Evolutionary conservation across 768 basidiomycete genomes (phyloP).

Genomic region (Podaxis sp.): DNA sequence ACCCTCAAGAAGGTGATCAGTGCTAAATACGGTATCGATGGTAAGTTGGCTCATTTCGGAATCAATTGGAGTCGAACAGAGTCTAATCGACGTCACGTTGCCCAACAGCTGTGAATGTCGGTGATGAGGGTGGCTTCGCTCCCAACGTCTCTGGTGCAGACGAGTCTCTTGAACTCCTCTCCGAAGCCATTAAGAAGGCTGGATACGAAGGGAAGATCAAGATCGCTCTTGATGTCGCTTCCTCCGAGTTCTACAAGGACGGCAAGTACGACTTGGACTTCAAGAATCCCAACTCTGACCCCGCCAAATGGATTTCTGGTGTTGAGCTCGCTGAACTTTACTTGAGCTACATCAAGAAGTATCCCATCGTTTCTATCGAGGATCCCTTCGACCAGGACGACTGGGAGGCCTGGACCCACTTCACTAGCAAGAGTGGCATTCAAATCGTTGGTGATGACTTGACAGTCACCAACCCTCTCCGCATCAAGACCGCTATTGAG

Average conservation of each 20-base stretch:
- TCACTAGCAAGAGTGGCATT: conserved; percentile 75
- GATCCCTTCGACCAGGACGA: conserved; percentile 99
- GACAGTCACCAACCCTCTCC: conserved; percentile 95
- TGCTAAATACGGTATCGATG: conserved; percentile 98
- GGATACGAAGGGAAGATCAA: conserved; percentile 99
- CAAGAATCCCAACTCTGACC: conserved; percentile 99
- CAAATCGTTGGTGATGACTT: conserved; percentile 97
- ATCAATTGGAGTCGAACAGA: background rate
- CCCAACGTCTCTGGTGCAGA: conserved; percentile 98
- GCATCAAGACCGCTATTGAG: conserved; percentile 98
- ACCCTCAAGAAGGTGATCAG: conserved; percentile 98
- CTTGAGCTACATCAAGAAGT: conserved; percentile 82
- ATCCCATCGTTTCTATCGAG: conserved; percentile 94
- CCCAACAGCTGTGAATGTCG: conserved; percentile 88
- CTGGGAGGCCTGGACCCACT: conserved; percentile 97
- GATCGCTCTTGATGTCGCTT: conserved; percentile 97
- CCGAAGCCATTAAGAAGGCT: conserved; percentile 96
- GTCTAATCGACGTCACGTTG: conserved; percentile 18
- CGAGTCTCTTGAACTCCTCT: conserved; percentile 93
- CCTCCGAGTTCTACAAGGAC: conserved; percentile 99
- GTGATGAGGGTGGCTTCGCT: conserved; percentile 99
- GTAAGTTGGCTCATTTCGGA: conserved; percentile 38
- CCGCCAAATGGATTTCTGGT: conserved; percentile 94
- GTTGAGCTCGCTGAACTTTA: conserved; percentile 92
- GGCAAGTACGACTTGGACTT: conserved; percentile 99